phyloP scores from a whole-genome alignment of 495 filamentous ascomycete genomes.

The Talaromyces adpressus region DNA sequence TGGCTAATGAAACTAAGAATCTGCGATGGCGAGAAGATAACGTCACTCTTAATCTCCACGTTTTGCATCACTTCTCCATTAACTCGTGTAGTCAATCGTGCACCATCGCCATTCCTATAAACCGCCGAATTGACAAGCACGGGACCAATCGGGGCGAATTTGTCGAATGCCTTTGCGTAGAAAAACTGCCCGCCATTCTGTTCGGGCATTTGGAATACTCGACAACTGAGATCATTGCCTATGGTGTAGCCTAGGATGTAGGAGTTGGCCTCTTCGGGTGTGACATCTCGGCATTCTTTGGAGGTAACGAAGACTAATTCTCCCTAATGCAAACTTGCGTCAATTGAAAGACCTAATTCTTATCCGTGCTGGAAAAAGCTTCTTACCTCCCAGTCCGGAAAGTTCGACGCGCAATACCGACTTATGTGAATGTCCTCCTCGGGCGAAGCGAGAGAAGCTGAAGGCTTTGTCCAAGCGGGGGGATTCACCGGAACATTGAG shows the following conservation, averaged over 20 bases:
- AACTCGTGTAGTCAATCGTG: slow-evolving; percentile 23
- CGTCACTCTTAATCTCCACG: slow-evolving; percentile 7
- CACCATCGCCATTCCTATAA: slow-evolving; percentile 16
- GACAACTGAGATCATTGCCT: slow-evolving; percentile 40
- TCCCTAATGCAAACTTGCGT: slow-evolving; percentile 13
- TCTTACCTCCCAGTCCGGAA: slow-evolving; percentile 24
- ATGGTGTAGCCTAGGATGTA: slow-evolving; percentile 41
- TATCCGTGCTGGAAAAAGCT: background rate
- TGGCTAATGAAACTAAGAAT: slow-evolving; percentile 17
- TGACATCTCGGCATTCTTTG: slow-evolving; percentile 26
- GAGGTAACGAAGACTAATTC: slow-evolving; percentile 31
- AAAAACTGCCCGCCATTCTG: slow-evolving; percentile 33
- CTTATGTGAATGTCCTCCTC: slow-evolving; percentile 27
- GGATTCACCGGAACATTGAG: slow-evolving; percentile 27
- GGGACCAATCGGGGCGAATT: slow-evolving; percentile 40
- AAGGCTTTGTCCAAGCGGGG: slow-evolving; percentile 36
- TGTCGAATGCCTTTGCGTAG: slow-evolving; percentile 41
- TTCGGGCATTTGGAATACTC: slow-evolving; percentile 30
- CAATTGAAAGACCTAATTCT: background rate
- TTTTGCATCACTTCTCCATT: slow-evolving; percentile 33
- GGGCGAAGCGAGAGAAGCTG: slow-evolving; percentile 26
- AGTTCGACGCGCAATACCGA: slow-evolving; percentile 29
- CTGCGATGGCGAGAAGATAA: slow-evolving; percentile 10
- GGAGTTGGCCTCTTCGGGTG: slow-evolving; percentile 17
- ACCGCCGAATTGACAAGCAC: slow-evolving; percentile 20